These are phyloP conservation scores for Solanum appendiculatum DNA, from an alignment of 257 asterid species.

Conservation along the genomic window DNA sequence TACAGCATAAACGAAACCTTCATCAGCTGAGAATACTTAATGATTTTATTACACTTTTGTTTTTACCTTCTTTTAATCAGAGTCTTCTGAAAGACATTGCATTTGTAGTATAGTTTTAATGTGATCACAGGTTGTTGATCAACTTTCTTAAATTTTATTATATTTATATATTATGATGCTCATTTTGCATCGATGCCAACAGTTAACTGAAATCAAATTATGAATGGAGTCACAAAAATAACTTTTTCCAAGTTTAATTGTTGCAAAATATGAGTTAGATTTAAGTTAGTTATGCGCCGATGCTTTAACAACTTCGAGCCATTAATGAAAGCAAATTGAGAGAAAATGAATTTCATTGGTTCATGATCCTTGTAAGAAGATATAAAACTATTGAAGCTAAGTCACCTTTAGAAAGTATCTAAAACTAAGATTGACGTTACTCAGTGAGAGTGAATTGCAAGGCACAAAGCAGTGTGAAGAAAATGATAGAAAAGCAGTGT, in stretches of 20 bases:
- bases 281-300: background rate
- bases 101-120: too few species aligned
- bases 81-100: too few species aligned
- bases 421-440: too few species aligned
- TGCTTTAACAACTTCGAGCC: background rate
- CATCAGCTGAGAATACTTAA: too few species aligned
- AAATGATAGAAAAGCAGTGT: background rate
- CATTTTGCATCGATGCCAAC: background rate
- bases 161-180: background rate
- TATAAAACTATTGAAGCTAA: too few species aligned
- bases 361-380: too few species aligned
- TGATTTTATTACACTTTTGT: too few species aligned
- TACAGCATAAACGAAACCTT: too few species aligned
- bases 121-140: background rate
- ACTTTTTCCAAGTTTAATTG: background rate
- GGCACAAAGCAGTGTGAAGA: background rate
- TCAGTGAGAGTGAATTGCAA: background rate
- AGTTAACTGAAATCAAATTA: background rate
- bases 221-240: background rate
- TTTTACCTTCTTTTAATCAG: too few species aligned
- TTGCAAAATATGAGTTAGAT: background rate
- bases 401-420: too few species aligned
- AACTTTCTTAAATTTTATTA: background rate
- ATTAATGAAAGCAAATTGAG: background rate
- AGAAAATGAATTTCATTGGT: background rate